Evolutionary conservation across 768 basidiomycete genomes (phyloP), one percentile per base, ranked within the genome.

Genomic region (Tulasnella sp.): DNA sequence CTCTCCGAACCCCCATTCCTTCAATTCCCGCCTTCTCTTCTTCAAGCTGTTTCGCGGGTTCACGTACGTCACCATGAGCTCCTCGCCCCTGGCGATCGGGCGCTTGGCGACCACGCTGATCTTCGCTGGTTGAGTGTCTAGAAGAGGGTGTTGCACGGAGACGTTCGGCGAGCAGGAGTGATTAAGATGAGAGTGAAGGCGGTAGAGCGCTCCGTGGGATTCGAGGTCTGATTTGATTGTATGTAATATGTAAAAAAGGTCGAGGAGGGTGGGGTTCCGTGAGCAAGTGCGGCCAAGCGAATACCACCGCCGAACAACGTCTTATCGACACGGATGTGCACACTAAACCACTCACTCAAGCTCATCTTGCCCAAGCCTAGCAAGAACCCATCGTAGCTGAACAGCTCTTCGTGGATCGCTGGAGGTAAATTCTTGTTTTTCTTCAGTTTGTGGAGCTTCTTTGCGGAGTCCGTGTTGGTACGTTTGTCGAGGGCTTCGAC

Each of bases 101-200:
- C 86, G 84, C 78, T 88, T 89, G 6, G 95, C 92, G n/a, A 94
- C 84, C 36, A 95, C 83, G 0, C 93, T 91, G 83, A 97, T 93
- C 48, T 94, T 90, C 9, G 92, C 88, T 77, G 94, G 91, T 1
- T 92, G 88, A 1, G 87, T 90, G 74, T 89, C 90, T 81, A 88
- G 89, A 84, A 94, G 92, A 79, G 94, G 85, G 83, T 95, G 95
- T 2, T 92, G 91, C 21, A 93, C 91, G 24, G 94, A 93, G 73
- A 92, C 82, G 84, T 95, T 97, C 0, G 96, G 94, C 24, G 86
- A 84, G 85, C 96, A 98, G 9, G 89, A 89, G 84, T 98, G 96
- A 85, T 97, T 98, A 40, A 97, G 84, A 82, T 96, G 94, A 2
- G 95, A 92, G 84, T 97, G 95, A 6, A 96, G 88, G 31, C 88